Evolutionary conservation across 257 asterid genomes (phyloP).

Genomic region (Scutellaria minor): DNA sequence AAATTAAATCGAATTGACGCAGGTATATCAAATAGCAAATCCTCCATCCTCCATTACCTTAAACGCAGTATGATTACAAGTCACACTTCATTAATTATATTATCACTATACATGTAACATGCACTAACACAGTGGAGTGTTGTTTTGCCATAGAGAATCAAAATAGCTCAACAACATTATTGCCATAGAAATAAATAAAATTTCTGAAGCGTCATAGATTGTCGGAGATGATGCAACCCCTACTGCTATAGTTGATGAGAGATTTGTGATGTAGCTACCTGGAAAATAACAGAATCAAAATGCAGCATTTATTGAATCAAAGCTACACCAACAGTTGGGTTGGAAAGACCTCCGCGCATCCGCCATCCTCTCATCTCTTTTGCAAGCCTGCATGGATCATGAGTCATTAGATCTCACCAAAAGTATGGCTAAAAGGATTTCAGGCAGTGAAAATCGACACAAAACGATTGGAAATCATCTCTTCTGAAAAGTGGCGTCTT

Average conservation of each 20-base stretch:
- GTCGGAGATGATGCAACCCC: background rate
- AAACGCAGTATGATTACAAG: no score
- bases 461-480: no score
- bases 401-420: background rate
- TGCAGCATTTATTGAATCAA: conserved; percentile 7
- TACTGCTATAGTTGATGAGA: no score
- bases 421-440: no score
- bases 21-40: no score
- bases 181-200: background rate
- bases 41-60: background rate
- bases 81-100: no score
- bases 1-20: no score
- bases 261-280: no score
- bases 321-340: background rate
- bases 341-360: conserved; percentile 5
- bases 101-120: background rate
- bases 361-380: background rate
- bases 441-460: no score
- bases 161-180: background rate
- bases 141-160: no score
- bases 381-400: conserved; percentile 11
- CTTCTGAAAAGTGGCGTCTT: background rate
- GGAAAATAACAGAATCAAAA: background rate
- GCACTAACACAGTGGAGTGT: background rate
- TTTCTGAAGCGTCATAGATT: background rate